Base-by-base conservation (phyloP, 192 early-diverging fungal genomes). In the Backusella luteola region DNA sequence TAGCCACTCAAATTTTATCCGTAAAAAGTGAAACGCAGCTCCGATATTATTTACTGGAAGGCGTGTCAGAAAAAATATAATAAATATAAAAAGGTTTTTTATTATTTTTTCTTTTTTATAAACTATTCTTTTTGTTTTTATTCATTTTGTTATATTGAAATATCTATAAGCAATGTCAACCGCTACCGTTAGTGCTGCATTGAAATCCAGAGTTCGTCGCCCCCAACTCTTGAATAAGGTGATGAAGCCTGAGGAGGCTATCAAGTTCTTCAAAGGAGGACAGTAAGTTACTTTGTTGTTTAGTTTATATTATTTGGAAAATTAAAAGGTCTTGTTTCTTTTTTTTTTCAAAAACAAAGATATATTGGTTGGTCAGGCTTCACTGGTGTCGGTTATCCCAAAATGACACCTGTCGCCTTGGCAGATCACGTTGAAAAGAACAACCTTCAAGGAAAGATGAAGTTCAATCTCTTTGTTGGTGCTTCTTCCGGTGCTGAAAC, bases 341-440 rank as follows among this genome's bases (percentile, higher is more conserved):
- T 21, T 9, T 44, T 52, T 71, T 6, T 19, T 1, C 17, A 29
- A 66, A 44, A 21, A 69, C 11, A 44, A 44, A 77, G 76, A 36
- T 77, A 72, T 72, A 53, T 76, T 46, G 66, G 66, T 26, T 81
- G 76, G 83, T 84, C 80, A 41, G 77, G 80, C 2, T 81, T 81
- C 34, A 84, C 80, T 12, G 83, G 83, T 63, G 83, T 84, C 38
- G 83, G 83, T 23, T 84, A 84, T 73, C 83, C 83, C 21, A 84
- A 84, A 49, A 44, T 82, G 66, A 82, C 79, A 26, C 83, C 83
- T 41, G 52, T 75, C 2, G 78, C 81, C 2, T 69, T 84, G 34
- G 83, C 83, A 26, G 81, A 84, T 46, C 67, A 84, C 71, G 83
- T 84, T n/a, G 83, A 84, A 77, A 76, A 79, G 49, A 82, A 84